Evolutionary conservation across 371 early-diverging fungal genomes (phyloP), one percentile per base, ranked within the genome.

Genomic region (Mortierella sp.): DNA sequence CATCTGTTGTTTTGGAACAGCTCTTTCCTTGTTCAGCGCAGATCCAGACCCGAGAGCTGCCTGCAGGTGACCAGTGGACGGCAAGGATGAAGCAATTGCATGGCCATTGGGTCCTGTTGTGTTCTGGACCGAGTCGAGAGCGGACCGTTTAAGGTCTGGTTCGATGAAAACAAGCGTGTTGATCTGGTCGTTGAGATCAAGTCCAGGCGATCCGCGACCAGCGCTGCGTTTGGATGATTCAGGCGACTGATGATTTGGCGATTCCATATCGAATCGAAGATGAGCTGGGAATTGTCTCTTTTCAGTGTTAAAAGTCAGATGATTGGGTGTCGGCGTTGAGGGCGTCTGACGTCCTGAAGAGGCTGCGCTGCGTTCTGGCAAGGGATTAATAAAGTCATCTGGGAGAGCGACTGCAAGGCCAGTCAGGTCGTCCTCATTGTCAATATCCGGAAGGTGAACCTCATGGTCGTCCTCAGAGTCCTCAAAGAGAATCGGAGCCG

Each of bases 401-500:
- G 74, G 74, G 21, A 74, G 43, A 0, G 68, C 74, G 21, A 74
- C 60, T 3, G 74, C 69, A 51, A 74, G 54, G 27, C 76, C 76
- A 5, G 45, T 19, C 31, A 60, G 47, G 10, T 74, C 76, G 31
- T 57, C 60, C 3, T 69, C 69, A 7, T 67, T 56, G 18, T 69
- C 69, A 19, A 48, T 30, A 12, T 52, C 43, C 1, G 54, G 61
- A 30, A 13, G 24, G 41, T 64, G 26, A 12, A 23, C 12, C 19
- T 49, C 50, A 23, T 61, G 65, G 14, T 74, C 76, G 28, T 69
- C 76, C 41, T 74, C 76, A 0, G 65, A 69, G 24, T 80, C 78
- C 24, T 71, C 71, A 60, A 80, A 80, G 5, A 78, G 28, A 23
- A 78, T 72, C 1, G 81, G 78, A 3, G 72, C 73, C 24, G 78